phyloP scores from a whole-genome alignment of 176 grass and related monocot genomes.

The Sorghum bicolor region DNA sequence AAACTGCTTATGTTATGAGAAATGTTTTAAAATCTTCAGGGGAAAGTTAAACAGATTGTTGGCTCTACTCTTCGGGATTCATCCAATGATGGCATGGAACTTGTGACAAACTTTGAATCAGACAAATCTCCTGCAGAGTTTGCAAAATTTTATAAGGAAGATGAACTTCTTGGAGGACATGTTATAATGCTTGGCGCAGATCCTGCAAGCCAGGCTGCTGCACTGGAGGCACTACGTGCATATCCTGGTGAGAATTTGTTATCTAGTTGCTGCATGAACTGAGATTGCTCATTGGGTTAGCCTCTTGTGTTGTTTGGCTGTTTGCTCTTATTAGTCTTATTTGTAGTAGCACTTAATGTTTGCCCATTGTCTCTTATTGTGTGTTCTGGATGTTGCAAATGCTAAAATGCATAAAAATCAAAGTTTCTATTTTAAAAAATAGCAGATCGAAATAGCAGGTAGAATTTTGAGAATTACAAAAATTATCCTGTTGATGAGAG shows the following conservation, averaged over 20 bases:
- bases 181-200: slow-evolving; percentile 95
- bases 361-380: background rate
- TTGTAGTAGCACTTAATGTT: background rate
- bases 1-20: background rate
- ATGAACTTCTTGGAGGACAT: slow-evolving; percentile 68
- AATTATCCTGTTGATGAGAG: background rate
- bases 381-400: background rate
- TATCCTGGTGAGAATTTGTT: slow-evolving; percentile 62
- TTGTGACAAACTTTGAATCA: slow-evolving; percentile 90
- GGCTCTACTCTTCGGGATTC: slow-evolving; percentile 83
- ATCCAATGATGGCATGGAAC: slow-evolving; percentile 23
- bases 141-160: slow-evolving; percentile 66
- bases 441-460: background rate
- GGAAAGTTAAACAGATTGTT: slow-evolving; percentile 97
- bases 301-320: background rate
- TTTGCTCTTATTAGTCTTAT: background rate
- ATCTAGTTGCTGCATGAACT: background rate
- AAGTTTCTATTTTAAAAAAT: background rate
- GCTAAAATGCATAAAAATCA: background rate
- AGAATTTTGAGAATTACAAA: background rate
- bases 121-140: slow-evolving; percentile 69
- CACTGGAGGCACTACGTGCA: slow-evolving; percentile 66
- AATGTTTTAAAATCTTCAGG: slow-evolving; percentile 29
- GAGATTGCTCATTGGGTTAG: slow-evolving; percentile 4
- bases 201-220: slow-evolving; percentile 56